Evolutionary conservation across 257 asterid species (phyloP).

Genomic region (Apocynum venetum): DNA sequence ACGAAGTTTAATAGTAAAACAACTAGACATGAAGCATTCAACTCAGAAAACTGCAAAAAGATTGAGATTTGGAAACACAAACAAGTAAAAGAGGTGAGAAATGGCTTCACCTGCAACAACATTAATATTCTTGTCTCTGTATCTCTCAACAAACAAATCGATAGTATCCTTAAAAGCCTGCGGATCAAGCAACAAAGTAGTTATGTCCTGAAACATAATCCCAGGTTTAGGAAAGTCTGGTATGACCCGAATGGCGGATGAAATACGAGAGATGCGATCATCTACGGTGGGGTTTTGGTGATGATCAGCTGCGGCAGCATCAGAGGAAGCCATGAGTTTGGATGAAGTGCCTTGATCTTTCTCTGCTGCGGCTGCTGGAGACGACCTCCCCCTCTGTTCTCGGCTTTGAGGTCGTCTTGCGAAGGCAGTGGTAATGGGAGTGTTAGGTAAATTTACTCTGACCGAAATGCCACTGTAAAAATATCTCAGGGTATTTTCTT

Average conservation of each 20-base stretch:
- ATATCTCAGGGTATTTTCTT: background rate
- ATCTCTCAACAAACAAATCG: constrained; percentile 90
- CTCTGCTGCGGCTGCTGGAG: constrained; percentile 21
- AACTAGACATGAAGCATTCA: background rate
- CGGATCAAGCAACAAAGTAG: constrained; percentile 83
- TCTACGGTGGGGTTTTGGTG: constrained; percentile 19
- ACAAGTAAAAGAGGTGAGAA: background rate
- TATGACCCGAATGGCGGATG: constrained; percentile 73
- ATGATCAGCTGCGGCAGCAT: constrained; percentile 16
- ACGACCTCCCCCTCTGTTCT: background rate
- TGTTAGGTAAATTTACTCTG: constrained; percentile 32
- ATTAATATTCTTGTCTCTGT: constrained; percentile 51
- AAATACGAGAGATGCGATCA: constrained; percentile 64
- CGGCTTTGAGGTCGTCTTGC: background rate
- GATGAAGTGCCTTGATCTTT: constrained; percentile 20
- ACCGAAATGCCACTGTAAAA: constrained; percentile 26
- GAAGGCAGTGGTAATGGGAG: constrained; percentile 18
- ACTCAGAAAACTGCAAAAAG: background rate
- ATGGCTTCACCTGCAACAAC: constrained; percentile 67
- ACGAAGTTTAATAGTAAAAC: background rate
- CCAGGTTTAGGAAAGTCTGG: constrained; percentile 95
- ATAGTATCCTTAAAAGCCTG: constrained; percentile 83
- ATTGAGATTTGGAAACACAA: background rate
- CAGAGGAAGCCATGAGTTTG: constrained; percentile 40
- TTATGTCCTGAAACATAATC: constrained; percentile 89